A percentile compares a stretch with the other conserved stretches of the same genome.
Conservation (phyloP, 2,329 filamentous ascomycete genomes). For the Ustilaginoidea virens region DNA sequence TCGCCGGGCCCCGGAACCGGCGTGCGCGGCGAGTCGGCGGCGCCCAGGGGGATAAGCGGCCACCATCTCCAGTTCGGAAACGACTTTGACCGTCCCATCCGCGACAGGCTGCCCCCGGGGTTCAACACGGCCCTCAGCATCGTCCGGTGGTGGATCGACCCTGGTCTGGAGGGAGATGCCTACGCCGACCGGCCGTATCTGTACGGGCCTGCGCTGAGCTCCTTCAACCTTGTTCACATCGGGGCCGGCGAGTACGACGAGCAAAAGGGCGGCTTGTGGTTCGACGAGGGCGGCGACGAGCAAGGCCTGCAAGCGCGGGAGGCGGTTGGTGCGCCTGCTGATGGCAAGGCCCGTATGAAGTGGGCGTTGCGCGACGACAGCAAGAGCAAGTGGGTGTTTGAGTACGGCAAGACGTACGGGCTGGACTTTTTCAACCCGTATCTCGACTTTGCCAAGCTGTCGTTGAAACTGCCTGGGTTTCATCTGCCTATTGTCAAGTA, state of each 20-base stretch:
- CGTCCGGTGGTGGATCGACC: conserved; percentile 83
- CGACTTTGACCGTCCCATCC: conserved; percentile 84
- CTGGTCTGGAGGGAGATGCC: conserved; percentile 76
- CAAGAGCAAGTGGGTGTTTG: conserved; percentile 39
- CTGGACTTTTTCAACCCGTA: conserved; percentile 81
- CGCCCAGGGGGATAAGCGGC: conserved; percentile 41
- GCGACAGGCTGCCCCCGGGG: conserved; percentile 71
- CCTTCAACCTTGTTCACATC: conserved; percentile 62
- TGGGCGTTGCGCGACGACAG: conserved; percentile 36
- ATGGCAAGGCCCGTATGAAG: conserved; percentile 39
- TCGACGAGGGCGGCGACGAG: conserved; percentile 52
- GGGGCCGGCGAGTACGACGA: conserved; percentile 36
- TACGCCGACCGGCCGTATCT: conserved; percentile 77
- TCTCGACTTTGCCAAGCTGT: conserved; percentile 65
- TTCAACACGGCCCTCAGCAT: conserved; percentile 75
- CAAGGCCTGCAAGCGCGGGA: conserved; percentile 31
- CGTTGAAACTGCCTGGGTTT: conserved; percentile 57
- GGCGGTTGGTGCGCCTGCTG: conserved; percentile 32
- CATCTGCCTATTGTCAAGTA: conserved; percentile 59
- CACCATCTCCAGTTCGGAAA: conserved; percentile 81
- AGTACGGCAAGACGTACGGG: conserved; percentile 34
- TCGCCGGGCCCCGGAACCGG: neutral
- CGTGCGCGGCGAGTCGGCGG: conserved; percentile 7
- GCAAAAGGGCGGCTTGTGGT: conserved; percentile 34
- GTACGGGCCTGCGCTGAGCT: conserved; percentile 67